Percentiles rank a stretch among this genome's conserved stretches.
Evolutionary conservation across 768 basidiomycete genomes (phyloP).

Genomic region (Trametes sanguinea): DNA sequence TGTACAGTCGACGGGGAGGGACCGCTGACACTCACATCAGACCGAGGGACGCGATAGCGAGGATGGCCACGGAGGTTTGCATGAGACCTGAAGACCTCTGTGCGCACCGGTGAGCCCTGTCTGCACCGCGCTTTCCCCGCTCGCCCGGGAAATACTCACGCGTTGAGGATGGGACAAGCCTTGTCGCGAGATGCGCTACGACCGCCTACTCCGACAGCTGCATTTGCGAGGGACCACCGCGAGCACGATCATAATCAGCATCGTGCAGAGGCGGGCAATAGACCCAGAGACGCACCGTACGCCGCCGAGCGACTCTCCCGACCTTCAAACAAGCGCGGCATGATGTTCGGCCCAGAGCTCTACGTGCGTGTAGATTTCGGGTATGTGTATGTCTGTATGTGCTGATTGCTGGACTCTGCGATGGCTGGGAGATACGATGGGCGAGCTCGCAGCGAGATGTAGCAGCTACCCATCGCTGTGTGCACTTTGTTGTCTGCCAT

Average conservation of each 20-base stretch:
- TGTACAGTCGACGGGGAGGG: too few relatives aligned
- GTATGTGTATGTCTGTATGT: too few relatives aligned
- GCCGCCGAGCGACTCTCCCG: constrained; percentile 20
- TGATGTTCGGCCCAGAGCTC: neutral
- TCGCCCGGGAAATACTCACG: constrained; percentile 16
- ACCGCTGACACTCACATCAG: constrained; percentile 51
- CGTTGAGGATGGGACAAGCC: constrained; percentile 23
- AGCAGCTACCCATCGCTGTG: neutral
- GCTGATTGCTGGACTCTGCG: neutral
- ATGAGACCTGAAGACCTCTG: constrained; percentile 40
- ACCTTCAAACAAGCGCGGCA: constrained; percentile 23
- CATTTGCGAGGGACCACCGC: neutral
- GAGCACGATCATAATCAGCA: too few relatives aligned
- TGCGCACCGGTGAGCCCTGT: neutral
- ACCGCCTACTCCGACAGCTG: constrained; percentile 26
- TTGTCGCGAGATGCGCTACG: constrained; percentile 24
- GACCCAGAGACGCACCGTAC: constrained; percentile 14
- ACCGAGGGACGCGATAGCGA: constrained; percentile 66
- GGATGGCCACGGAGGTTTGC: constrained; percentile 71
- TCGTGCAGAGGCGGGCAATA: neutral
- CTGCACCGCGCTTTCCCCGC: neutral
- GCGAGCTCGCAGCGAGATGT: neutral
- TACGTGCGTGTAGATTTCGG: too few relatives aligned
- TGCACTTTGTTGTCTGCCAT: neutral
- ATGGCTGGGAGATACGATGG: neutral